These are phyloP conservation scores for Arachis hypogaea DNA, from an alignment of 306 rosid species.

Conservation along the genomic window DNA sequence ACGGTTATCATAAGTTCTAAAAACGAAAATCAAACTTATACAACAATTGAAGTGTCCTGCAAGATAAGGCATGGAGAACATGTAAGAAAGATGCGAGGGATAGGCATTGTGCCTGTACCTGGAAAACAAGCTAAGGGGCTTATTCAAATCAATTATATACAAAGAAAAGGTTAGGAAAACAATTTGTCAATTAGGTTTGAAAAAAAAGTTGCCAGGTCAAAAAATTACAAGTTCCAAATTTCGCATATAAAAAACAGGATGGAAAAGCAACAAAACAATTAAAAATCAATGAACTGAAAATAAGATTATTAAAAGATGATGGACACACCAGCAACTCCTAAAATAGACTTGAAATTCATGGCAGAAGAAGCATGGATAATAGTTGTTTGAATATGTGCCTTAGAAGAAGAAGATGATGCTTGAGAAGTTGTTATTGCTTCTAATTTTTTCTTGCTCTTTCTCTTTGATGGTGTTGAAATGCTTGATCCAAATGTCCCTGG, in stretches of 20 bases:
- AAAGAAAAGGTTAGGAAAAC: background rate
- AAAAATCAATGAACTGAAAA: no score
- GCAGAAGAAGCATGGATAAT: slow-evolving; percentile 54
- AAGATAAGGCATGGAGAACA: slow-evolving; percentile 21
- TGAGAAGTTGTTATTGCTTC: slow-evolving; percentile 59
- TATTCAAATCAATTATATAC: slow-evolving; percentile 68
- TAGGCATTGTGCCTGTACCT: slow-evolving; percentile 53
- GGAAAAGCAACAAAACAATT: background rate
- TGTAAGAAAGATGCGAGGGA: background rate
- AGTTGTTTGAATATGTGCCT: slow-evolving; percentile 39
- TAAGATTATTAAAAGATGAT: slow-evolving; percentile 41
- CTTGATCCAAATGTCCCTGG: slow-evolving; percentile 79
- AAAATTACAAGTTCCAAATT: background rate
- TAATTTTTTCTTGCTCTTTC: slow-evolving; percentile 77
- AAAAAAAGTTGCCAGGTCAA: background rate
- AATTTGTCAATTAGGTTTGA: background rate
- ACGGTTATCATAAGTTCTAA: slow-evolving; percentile 61
- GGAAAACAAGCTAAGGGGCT: slow-evolving; percentile 75
- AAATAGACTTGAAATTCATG: slow-evolving; percentile 57
- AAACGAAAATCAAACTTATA: slow-evolving; percentile 4
- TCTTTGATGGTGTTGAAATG: slow-evolving; percentile 69
- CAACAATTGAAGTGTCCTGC: slow-evolving; percentile 26
- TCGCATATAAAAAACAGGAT: background rate
- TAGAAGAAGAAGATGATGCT: slow-evolving; percentile 53
- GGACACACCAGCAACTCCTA: slow-evolving; percentile 80